Base-by-base conservation (phyloP, 805 yeast species). In the Saccharomycopsis fodiens region DNA sequence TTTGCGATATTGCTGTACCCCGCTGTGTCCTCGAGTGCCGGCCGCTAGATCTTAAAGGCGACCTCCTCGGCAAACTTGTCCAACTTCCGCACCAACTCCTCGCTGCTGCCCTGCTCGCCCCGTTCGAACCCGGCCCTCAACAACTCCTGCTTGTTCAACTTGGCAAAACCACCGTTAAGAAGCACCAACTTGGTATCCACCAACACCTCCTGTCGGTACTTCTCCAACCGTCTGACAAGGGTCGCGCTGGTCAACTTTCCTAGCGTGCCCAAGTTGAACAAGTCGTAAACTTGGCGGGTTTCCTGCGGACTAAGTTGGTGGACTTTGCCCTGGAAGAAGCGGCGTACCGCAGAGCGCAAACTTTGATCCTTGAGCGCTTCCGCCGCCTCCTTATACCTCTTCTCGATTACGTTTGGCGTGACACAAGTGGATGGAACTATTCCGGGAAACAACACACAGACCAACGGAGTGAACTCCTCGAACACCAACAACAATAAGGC, bases 391-490 rank as follows among this genome's bases (percentile, higher is more conserved):
- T 32, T 32, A 19, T 15, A 15, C 36, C 15, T 44, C 42, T 61
- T 67, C 16, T 56, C 53, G 17, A 57, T 56, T 4, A 60, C 55
- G 3, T 63, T 60, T 1, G 82, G 81, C 27, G 76, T 62, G 7
- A 74, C 63, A 57, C 83, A 78, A 8, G 82, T 77, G 62, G 70
- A 70, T 7, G 83, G 81, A 1, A 79, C 70, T 3, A 78, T 55
- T 50, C 72, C 74, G 0, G 85, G 85, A 41, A 76, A 56, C 3
- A 65, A 57, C 44, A 69, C 74, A 55, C 81, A 76, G 3, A 79
- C 51, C 1, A 74, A 17, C 0, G 82, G 80, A 0, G 82, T 73
- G 42, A 63, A 55, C 53, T 79, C 85, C 55, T 73, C 73, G 57
- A 76, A 77, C 2, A 76, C 52, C 22, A 72, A 39, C 39, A 72